Evolutionary conservation across 129 eudicot species (phyloP).

Genomic region (Saposhnikovia divaricata): DNA sequence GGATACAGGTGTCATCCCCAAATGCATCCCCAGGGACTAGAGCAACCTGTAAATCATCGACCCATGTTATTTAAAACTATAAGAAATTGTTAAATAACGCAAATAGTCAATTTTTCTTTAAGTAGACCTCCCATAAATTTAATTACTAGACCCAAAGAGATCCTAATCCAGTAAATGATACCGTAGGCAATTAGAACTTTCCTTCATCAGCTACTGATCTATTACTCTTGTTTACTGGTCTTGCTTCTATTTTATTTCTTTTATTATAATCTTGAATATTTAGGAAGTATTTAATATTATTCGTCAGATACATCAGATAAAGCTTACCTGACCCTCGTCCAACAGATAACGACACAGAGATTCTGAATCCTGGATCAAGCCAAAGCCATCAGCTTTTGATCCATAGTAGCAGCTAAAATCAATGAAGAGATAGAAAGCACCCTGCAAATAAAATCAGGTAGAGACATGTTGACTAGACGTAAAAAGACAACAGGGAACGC

Average conservation of each 20-base stretch:
- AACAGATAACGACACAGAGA: constrained; percentile 84
- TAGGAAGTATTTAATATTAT: background rate
- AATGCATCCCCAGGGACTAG: constrained; percentile 84
- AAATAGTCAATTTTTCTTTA: background rate
- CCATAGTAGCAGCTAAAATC: constrained; percentile 95
- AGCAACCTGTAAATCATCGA: constrained; percentile 49
- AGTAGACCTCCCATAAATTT: background rate
- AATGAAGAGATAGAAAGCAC: constrained; percentile 93
- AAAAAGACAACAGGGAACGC: background rate
- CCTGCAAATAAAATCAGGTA: constrained; percentile 38
- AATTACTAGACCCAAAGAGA: background rate
- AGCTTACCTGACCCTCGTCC: constrained; percentile 79
- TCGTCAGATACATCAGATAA: background rate
- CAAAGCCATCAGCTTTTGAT: constrained; percentile 67
- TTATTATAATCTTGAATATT: background rate
- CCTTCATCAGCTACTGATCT: background rate
- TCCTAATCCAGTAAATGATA: background rate
- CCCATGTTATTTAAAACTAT: background rate
- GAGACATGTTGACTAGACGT: constrained; percentile 7
- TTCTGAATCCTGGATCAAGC: constrained; percentile 67
- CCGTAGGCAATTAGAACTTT: background rate
- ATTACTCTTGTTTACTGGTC: background rate
- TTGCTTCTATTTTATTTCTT: background rate
- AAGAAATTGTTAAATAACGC: background rate
- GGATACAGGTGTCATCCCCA: constrained; percentile 70